Conservation (phyloP, 176 grass and related monocot genomes). For the Raddia guianensis region DNA sequence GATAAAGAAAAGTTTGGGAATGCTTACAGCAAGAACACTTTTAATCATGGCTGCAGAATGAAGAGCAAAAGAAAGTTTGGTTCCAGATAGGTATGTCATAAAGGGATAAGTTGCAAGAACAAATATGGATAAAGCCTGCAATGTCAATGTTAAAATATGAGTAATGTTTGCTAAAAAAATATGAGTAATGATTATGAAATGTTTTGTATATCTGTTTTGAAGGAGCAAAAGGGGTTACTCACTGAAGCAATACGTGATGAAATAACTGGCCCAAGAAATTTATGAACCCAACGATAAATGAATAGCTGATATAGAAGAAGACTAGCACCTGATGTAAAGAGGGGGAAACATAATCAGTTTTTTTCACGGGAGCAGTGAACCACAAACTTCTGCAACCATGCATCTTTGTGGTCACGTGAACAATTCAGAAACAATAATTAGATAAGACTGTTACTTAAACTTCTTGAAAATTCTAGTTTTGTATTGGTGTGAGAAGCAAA, state of each 20-base stretch:
- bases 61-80: constrained; percentile 39
- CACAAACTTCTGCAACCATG: constrained; percentile 7
- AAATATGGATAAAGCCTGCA: constrained; percentile 55
- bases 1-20: not conserved
- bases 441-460: not conserved
- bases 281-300: constrained; percentile 55
- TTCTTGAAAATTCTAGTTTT: not conserved
- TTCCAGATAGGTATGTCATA: constrained; percentile 59
- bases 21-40: constrained; percentile 53
- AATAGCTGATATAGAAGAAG: constrained; percentile 68
- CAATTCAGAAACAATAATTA: constrained; percentile 15
- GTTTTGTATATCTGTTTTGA: not conserved
- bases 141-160: constrained; percentile 5
- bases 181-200: not conserved
- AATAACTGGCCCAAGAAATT: constrained; percentile 49
- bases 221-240: constrained; percentile 8
- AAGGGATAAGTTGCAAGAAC: constrained; percentile 60
- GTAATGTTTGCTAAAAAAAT: not conserved
- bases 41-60: constrained; percentile 59
- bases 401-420: constrained; percentile 32
- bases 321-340: constrained; percentile 50
- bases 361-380: not conserved
- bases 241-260: constrained; percentile 56
- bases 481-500: not conserved
- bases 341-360: not conserved